Evolutionary conservation across 768 basidiomycete genomes (phyloP).

Genomic region (Daedaleopsis nitida): DNA sequence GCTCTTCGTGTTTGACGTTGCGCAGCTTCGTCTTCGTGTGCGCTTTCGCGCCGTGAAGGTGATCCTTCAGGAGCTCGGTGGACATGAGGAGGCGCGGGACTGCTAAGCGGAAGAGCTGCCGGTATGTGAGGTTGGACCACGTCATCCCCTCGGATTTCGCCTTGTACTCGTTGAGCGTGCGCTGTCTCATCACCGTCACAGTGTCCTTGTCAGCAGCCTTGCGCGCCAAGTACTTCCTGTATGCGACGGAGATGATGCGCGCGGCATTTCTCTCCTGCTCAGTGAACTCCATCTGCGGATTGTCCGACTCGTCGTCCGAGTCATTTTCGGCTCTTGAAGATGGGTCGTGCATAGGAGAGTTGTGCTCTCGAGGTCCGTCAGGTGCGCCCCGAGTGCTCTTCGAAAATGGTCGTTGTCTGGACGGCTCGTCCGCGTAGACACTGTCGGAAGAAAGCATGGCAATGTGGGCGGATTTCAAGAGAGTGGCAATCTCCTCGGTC

Average conservation of each 20-base stretch:
- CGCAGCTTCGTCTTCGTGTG: slow-evolving; percentile 33
- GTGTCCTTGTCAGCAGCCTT: background rate
- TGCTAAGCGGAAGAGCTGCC: slow-evolving; percentile 36
- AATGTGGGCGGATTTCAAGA: too few species aligned
- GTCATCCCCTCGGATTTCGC: slow-evolving; percentile 16
- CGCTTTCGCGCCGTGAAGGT: slow-evolving; percentile 32
- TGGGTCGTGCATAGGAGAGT: background rate
- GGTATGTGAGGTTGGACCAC: slow-evolving; percentile 37
- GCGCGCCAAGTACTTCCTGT: slow-evolving; percentile 3
- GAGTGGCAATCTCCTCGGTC: too few species aligned
- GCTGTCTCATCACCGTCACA: slow-evolving; percentile 1
- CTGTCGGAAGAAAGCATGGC: background rate
- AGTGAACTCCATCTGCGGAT: background rate
- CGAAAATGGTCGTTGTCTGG: background rate
- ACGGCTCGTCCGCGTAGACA: background rate
- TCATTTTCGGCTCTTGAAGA: background rate
- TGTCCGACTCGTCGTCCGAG: slow-evolving; percentile 15
- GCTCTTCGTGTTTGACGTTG: slow-evolving; percentile 29
- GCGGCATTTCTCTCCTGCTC: slow-evolving; percentile 16
- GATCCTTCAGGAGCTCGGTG: slow-evolving; percentile 36
- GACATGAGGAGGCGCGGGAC: slow-evolving; percentile 45
- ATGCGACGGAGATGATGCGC: slow-evolving; percentile 1
- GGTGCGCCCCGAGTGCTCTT: slow-evolving; percentile 15
- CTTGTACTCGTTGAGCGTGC: slow-evolving; percentile 2
- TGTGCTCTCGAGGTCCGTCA: background rate